Evolutionary conservation across 805 yeast genomes (phyloP).

Genomic region (Hanseniaspora mollemarum): DNA sequence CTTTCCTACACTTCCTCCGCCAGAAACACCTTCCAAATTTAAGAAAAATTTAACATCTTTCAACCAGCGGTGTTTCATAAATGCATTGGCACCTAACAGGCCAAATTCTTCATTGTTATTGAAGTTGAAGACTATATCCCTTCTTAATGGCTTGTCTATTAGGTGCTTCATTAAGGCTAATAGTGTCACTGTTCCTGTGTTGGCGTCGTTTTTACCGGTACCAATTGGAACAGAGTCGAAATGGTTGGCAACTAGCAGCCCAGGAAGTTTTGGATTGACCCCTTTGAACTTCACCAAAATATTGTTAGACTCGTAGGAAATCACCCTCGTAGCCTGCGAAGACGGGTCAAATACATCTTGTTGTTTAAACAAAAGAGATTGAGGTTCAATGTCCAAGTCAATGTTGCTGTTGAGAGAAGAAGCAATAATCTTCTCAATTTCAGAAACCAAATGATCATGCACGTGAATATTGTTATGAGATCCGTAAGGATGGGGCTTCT

Average conservation of each 20-base stretch:
- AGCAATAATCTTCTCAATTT: constrained; percentile 32
- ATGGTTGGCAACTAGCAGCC: constrained; percentile 70
- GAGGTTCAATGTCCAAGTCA: constrained; percentile 32
- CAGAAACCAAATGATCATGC: constrained; percentile 48
- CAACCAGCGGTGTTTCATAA: constrained; percentile 59
- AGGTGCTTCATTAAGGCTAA: constrained; percentile 53
- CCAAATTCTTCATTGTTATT: constrained; percentile 88
- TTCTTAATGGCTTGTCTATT: constrained; percentile 41
- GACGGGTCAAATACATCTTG: constrained; percentile 37
- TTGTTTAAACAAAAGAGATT: constrained; percentile 39
- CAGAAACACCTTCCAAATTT: constrained; percentile 86
- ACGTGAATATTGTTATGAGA: constrained; percentile 67
- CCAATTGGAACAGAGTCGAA: constrained; percentile 82
- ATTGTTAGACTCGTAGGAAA: constrained; percentile 76
- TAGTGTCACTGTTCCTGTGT: constrained; percentile 75
- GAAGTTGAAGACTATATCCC: constrained; percentile 72
- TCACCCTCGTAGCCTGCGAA: constrained; percentile 37
- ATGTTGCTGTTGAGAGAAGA: constrained; percentile 22
- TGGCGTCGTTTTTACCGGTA: constrained; percentile 84
- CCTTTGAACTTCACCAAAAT: constrained; percentile 69
- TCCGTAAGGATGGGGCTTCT: constrained; percentile 63
- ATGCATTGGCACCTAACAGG: constrained; percentile 65
- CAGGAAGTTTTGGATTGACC: constrained; percentile 43
- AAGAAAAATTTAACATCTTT: constrained; percentile 50
- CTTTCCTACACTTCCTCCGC: constrained; percentile 53